These are phyloP conservation scores for Dothistroma septosporum DNA, from an alignment of 2,329 filamentous ascomycete genomes.

Conservation along the genomic window DNA sequence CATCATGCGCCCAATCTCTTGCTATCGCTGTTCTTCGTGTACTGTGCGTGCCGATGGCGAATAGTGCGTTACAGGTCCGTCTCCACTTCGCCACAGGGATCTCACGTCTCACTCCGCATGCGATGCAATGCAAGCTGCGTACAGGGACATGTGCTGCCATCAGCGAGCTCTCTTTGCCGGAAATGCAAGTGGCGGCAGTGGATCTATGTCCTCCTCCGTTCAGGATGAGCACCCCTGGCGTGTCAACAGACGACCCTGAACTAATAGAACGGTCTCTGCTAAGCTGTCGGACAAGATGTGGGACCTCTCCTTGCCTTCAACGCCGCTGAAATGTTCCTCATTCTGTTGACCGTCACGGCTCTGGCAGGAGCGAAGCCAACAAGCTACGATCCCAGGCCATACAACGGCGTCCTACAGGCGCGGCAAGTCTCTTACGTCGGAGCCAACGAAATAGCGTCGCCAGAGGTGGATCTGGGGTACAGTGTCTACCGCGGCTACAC, in stretches of 20 bases:
- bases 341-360: neutral
- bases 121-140: neutral
- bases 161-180: neutral
- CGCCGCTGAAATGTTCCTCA: neutral
- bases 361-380: neutral
- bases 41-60: too few species aligned
- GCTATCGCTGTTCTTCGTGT: too few species aligned
- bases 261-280: neutral
- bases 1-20: too few species aligned
- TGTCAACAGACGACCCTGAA: neutral
- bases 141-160: neutral
- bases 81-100: too few species aligned
- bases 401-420: neutral
- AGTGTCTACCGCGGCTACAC: conserved; percentile 22
- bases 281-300: neutral
- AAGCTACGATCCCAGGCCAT: neutral
- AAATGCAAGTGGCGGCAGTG: neutral
- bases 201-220: neutral
- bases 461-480: conserved; percentile 28
- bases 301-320: neutral
- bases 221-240: neutral
- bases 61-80: too few species aligned
- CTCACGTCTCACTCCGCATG: neutral
- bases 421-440: neutral
- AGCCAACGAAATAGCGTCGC: neutral